phyloP scores from a whole-genome alignment of 1,284 basidiomycete species.

The Chondrostereum purpureum region DNA sequence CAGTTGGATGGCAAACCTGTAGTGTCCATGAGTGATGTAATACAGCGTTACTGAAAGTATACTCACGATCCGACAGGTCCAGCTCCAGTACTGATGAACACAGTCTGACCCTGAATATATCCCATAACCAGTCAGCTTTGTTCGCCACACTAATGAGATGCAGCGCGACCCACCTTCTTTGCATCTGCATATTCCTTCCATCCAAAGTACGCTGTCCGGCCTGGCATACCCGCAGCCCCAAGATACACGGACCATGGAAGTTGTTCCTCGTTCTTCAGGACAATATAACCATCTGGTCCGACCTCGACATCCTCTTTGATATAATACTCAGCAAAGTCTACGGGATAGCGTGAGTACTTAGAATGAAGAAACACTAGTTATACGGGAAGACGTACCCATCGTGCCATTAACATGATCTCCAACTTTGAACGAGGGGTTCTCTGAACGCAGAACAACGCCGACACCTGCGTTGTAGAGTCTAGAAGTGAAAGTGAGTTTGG shows the following conservation, averaged over 20 bases:
- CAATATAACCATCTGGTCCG: constrained; percentile 10
- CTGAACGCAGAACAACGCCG: constrained; percentile 23
- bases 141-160: neutral
- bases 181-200: constrained; percentile 33
- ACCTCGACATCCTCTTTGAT: neutral
- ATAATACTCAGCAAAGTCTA: neutral
- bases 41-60: neutral
- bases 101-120: constrained; percentile 39
- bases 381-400: constrained; percentile 3
- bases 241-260: constrained; percentile 27
- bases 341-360: neutral
- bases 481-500: neutral
- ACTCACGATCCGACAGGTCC: constrained; percentile 42
- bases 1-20: constrained; percentile 47
- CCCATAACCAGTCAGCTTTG: constrained; percentile 3
- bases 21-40: no score
- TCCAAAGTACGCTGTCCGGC: constrained; percentile 32
- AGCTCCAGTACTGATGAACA: constrained; percentile 52
- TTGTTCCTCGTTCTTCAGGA: constrained; percentile 18
- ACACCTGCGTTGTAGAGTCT: constrained; percentile 17
- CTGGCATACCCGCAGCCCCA: constrained; percentile 28
- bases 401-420: constrained; percentile 21
- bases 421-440: constrained; percentile 17
- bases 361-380: neutral
- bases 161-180: constrained; percentile 25